Percentiles rank a stretch among this genome's conserved stretches.
Conservation (phyloP, 2,329 filamentous ascomycete genomes). For the Cladophialophora carrionii region DNA sequence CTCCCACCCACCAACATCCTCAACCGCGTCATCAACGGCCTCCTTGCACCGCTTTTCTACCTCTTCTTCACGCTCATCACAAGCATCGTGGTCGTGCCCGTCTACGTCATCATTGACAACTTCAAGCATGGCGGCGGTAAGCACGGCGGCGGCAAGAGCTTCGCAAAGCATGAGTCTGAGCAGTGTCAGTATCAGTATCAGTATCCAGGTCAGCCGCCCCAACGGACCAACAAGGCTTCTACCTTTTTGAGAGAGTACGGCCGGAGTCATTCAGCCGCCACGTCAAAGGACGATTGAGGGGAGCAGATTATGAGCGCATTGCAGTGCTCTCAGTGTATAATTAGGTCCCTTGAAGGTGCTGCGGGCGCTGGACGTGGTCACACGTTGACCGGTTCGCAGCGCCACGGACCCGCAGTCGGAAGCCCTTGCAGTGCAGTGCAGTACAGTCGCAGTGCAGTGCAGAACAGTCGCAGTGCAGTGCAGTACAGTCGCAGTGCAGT, state of each 20-base stretch:
- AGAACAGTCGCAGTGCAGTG: too few relatives aligned
- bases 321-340: too few relatives aligned
- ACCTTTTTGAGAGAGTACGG: conserved; percentile 17
- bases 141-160: conserved; percentile 14
- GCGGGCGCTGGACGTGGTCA: too few relatives aligned
- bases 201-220: conserved; percentile 11
- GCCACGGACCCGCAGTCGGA: too few relatives aligned
- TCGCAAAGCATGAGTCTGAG: conserved; percentile 2
- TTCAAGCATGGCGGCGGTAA: conserved; percentile 27
- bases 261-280: conserved; percentile 5
- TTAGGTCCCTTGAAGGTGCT: too few relatives aligned
- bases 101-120: conserved; percentile 32
- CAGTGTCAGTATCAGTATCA: too few relatives aligned
- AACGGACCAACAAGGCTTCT: conserved; percentile 13
- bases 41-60: conserved; percentile 32
- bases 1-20: conserved; percentile 26
- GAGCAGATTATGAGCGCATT: background rate
- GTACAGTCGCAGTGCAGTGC: too few relatives aligned
- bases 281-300: background rate
- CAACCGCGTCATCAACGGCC: conserved; percentile 29
- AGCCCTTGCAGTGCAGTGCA: too few relatives aligned
- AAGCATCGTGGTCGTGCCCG: conserved; percentile 27
- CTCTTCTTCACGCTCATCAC: conserved; percentile 31
- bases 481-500: too few relatives aligned
- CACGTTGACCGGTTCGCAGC: too few relatives aligned